Evolutionary conservation across 345 rosid genomes (phyloP).

Genomic region (Streptanthus diversifolius): DNA sequence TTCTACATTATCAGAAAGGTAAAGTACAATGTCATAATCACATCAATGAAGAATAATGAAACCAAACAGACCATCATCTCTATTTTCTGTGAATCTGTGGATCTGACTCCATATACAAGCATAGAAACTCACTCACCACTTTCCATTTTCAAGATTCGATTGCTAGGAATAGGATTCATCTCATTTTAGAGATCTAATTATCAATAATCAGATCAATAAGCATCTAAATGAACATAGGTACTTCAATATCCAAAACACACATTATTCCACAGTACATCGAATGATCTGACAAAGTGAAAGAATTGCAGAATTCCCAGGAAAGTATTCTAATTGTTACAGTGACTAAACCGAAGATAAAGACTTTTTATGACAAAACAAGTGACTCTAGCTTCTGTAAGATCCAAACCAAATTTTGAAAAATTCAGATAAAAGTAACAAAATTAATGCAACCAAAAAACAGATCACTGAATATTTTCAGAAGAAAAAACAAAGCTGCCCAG

Average conservation of each 20-base stretch:
- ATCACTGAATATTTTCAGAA: not conserved
- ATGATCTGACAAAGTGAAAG: not conserved
- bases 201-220: not conserved
- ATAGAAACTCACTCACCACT: not conserved
- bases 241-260: not conserved
- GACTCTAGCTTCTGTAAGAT: conserved; percentile 11
- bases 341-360: conserved; percentile 1
- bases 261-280: not conserved
- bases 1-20: conserved; percentile 45
- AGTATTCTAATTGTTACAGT: not conserved
- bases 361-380: not conserved
- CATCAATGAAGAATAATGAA: conserved; percentile 39
- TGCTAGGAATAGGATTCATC: not conserved
- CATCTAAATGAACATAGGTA: not conserved
- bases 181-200: not conserved
- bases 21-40: conserved; percentile 33
- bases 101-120: not conserved
- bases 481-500: conserved; percentile 6
- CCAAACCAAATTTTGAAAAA: conserved; percentile 7
- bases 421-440: conserved; percentile 8
- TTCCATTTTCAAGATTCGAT: not conserved
- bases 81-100: not conserved
- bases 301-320: not conserved
- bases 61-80: conserved; percentile 24
- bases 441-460: conserved; percentile 3